Conservation (phyloP, 257 asterid genomes). For the Solanum chiquidenum region DNA sequence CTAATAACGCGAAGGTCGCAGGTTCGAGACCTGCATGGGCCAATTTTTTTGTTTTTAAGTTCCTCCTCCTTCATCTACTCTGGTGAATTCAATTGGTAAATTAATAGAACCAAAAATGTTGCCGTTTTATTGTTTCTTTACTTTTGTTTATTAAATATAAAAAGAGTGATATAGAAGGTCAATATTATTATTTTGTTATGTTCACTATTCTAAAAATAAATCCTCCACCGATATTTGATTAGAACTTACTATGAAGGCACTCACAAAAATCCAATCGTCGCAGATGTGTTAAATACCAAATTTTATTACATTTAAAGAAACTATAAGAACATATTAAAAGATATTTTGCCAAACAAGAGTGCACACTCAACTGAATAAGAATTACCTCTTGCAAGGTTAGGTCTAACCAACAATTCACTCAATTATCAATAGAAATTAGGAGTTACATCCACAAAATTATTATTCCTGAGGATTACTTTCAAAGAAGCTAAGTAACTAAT, state of each 20-base stretch:
- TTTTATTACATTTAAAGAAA: background rate
- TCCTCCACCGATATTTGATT: background rate
- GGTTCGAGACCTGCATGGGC: slow-evolving; percentile 36
- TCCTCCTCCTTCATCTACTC: background rate
- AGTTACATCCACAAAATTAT: background rate
- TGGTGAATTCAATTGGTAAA: background rate
- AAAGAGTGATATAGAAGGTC: no score
- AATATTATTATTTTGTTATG: background rate
- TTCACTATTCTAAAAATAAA: background rate
- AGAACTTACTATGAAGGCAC: no score
- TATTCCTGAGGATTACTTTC: background rate
- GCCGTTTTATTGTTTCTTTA: background rate
- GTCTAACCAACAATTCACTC: background rate
- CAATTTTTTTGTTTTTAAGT: background rate
- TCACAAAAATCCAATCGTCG: no score
- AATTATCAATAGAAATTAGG: background rate
- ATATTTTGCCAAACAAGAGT: background rate
- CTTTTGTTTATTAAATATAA: no score
- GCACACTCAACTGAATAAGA: background rate
- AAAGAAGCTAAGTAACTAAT: background rate
- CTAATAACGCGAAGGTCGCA: slow-evolving; percentile 31
- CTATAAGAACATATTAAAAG: background rate
- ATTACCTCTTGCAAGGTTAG: background rate
- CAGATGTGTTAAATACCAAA: background rate
- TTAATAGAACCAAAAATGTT: background rate